These are phyloP conservation scores for Tolypocladium album DNA, from an alignment of 2,329 filamentous ascomycete genomes.

Conservation along the genomic window DNA sequence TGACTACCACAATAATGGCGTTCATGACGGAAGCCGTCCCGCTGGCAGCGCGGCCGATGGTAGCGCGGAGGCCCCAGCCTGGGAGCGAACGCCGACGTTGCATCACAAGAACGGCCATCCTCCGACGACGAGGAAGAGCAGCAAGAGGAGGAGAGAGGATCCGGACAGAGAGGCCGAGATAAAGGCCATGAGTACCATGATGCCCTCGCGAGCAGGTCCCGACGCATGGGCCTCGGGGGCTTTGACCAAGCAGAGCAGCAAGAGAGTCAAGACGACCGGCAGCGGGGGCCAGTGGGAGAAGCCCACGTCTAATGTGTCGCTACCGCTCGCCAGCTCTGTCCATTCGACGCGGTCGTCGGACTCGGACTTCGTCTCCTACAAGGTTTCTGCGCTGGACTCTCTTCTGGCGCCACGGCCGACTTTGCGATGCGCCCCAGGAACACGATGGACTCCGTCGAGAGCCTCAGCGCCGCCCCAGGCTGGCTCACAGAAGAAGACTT, in stretches of 20 bases:
- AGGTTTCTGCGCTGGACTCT: slow-evolving; percentile 68
- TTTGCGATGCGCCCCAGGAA: slow-evolving; percentile 60
- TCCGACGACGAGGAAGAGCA: slow-evolving; percentile 58
- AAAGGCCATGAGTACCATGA: slow-evolving; percentile 65
- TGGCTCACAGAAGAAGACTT: slow-evolving; percentile 39
- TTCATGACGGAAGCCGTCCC: slow-evolving; percentile 3
- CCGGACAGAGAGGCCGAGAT: slow-evolving; percentile 78
- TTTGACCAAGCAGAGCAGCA: slow-evolving; percentile 51
- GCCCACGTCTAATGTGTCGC: slow-evolving; percentile 60
- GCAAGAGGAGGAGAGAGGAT: slow-evolving; percentile 67
- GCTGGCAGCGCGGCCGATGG: slow-evolving; percentile 2
- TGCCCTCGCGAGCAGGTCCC: slow-evolving; percentile 52
- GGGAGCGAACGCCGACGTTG: slow-evolving; percentile 35
- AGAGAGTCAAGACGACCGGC: slow-evolving; percentile 47
- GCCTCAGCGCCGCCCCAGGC: slow-evolving; percentile 34
- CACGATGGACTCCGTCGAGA: slow-evolving; percentile 41
- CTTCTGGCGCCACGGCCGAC: slow-evolving; percentile 71
- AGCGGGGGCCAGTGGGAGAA: slow-evolving; percentile 44
- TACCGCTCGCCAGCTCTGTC: slow-evolving; percentile 64
- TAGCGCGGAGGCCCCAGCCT: slow-evolving; percentile 8
- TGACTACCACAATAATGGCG: slow-evolving; percentile 11
- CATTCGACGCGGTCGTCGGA: slow-evolving; percentile 66
- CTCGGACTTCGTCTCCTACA: slow-evolving; percentile 64
- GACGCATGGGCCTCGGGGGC: slow-evolving; percentile 50
- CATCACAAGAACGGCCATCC: slow-evolving; percentile 53